A percentile compares a stretch with the other conserved stretches of the same genome.
Evolutionary conservation across 306 rosid genomes (phyloP).

Genomic region (Vigna nakashimae): DNA sequence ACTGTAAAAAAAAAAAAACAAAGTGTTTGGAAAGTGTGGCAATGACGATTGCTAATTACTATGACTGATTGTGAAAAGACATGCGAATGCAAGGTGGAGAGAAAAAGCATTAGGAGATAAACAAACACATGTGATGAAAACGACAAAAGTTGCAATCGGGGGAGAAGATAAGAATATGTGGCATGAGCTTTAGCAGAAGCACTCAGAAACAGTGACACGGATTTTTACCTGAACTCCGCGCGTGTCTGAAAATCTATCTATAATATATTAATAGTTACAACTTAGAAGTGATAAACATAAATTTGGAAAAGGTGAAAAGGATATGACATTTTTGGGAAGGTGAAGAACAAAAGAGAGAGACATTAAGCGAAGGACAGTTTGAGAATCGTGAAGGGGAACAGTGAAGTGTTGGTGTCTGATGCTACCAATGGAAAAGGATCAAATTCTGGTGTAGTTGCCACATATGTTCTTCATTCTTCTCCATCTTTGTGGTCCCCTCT

Average conservation of each 20-base stretch:
- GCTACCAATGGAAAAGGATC: conserved; percentile 9
- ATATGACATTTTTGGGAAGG: conserved; percentile 36
- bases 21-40: neutral
- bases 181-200: conserved; percentile 31
- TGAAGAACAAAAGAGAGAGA: conserved; percentile 22
- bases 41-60: neutral
- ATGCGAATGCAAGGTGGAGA: neutral
- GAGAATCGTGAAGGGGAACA: conserved; percentile 3
- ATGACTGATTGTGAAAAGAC: conserved; percentile 17
- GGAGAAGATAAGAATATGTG: conserved; percentile 48
- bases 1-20: neutral
- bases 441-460: conserved; percentile 32
- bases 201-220: conserved; percentile 13
- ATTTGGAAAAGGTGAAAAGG: conserved; percentile 10
- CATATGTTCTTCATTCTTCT: conserved; percentile 13
- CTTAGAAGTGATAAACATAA: neutral
- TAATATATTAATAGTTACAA: neutral
- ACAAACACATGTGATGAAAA: conserved; percentile 39
- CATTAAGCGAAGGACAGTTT: neutral
- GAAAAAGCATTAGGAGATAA: conserved; percentile 24
- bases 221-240: conserved; percentile 20
- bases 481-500: conserved; percentile 30
- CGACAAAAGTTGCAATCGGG: conserved; percentile 39
- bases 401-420: conserved; percentile 1
- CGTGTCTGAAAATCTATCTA: too few relatives aligned